These are phyloP conservation scores for Fraxinus excelsior DNA, from an alignment of 257 asterid species.

Conservation along the genomic window DNA sequence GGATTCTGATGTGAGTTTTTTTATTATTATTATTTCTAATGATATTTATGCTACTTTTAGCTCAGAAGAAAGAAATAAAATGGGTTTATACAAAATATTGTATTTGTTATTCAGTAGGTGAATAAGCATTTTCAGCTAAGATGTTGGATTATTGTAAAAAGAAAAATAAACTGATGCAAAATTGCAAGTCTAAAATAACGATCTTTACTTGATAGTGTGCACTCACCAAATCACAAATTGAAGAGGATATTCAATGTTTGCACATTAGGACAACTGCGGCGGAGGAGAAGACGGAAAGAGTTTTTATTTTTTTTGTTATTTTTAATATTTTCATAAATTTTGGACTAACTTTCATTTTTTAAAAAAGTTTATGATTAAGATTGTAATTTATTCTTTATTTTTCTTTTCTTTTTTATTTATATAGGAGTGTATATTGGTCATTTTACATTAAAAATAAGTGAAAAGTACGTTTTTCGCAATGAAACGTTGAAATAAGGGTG, in stretches of 20 bases:
- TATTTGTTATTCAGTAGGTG: background rate
- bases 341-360: too few species aligned
- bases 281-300: too few species aligned
- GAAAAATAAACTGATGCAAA: background rate
- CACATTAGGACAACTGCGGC: background rate
- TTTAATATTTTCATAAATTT: too few species aligned
- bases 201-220: background rate
- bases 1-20: conserved; percentile 58
- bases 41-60: background rate
- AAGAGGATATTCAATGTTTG: background rate
- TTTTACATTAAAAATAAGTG: too few species aligned
- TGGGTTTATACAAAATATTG: background rate
- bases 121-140: background rate
- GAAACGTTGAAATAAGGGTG: too few species aligned
- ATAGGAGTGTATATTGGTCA: too few species aligned
- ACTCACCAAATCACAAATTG: background rate
- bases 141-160: background rate
- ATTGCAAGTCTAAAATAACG: too few species aligned
- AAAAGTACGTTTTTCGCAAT: too few species aligned
- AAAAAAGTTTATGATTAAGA: too few species aligned
- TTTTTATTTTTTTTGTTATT: too few species aligned
- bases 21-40: background rate
- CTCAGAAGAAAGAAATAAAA: background rate
- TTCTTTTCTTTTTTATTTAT: too few species aligned
- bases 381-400: too few species aligned